A percentile compares a stretch with the other conserved stretches of the same genome.
Evolutionary conservation across 2,329 filamentous ascomycete genomes (phyloP).

Genomic region (Colletotrichum sp.): DNA sequence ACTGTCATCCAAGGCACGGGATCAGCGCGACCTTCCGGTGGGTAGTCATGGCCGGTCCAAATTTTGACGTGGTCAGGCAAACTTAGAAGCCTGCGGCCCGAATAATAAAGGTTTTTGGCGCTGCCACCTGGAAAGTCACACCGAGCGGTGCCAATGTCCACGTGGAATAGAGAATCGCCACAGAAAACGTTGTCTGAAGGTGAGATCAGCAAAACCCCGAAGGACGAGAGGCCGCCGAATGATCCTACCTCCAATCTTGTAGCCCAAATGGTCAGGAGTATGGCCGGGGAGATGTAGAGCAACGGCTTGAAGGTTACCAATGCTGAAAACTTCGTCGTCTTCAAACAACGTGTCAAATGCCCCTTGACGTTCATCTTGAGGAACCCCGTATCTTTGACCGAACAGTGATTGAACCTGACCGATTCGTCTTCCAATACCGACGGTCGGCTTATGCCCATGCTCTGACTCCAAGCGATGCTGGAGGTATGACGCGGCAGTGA

Average conservation of each 20-base stretch:
- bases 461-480: slow-evolving; percentile 44
- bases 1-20: slow-evolving; percentile 50
- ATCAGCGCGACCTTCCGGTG: slow-evolving; percentile 34
- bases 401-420: slow-evolving; percentile 55
- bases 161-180: slow-evolving; percentile 59
- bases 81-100: slow-evolving; percentile 45
- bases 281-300: slow-evolving; percentile 65
- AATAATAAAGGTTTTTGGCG: slow-evolving; percentile 47
- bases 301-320: slow-evolving; percentile 50
- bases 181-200: slow-evolving; percentile 50
- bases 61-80: slow-evolving; percentile 50
- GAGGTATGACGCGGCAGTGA: slow-evolving; percentile 65
- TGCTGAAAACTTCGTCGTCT: slow-evolving; percentile 56
- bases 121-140: slow-evolving; percentile 61
- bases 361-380: slow-evolving; percentile 42
- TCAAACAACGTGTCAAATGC: slow-evolving; percentile 60
- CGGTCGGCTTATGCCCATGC: slow-evolving; percentile 41
- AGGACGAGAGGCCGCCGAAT: not conserved
- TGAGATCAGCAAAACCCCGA: not conserved
- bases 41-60: slow-evolving; percentile 63
- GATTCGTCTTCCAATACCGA: slow-evolving; percentile 64
- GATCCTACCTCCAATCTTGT: slow-evolving; percentile 52
- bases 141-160: slow-evolving; percentile 56
- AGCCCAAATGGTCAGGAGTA: slow-evolving; percentile 66
- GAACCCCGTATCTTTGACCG: slow-evolving; percentile 51